Conservation (phyloP, 345 rosid genomes). For the Ailanthus altissimus region DNA sequence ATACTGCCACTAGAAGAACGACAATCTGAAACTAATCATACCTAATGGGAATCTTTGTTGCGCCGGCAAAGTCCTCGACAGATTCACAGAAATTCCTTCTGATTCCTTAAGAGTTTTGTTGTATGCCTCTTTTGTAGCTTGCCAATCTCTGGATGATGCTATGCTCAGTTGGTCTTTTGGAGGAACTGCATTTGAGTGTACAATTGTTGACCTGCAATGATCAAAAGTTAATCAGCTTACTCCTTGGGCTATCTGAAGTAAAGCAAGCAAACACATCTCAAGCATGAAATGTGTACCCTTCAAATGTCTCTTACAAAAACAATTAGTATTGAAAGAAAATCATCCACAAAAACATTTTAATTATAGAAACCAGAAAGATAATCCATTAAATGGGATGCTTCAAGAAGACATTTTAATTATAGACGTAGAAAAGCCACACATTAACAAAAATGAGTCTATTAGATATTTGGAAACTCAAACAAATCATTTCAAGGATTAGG, state of each 20-base stretch:
- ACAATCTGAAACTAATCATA: conserved; percentile 23
- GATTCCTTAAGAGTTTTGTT: conserved; percentile 40
- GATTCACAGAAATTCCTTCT: conserved; percentile 46
- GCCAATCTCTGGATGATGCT: conserved; percentile 36
- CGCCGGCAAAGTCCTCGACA: conserved; percentile 48
- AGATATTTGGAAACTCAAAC: not conserved
- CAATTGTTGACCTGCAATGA: conserved; percentile 77
- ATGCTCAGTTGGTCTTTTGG: conserved; percentile 48
- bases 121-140: conserved; percentile 37
- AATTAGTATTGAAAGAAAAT: not conserved
- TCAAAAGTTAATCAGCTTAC: not conserved
- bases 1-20: too few species aligned
- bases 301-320: not conserved
- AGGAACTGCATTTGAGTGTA: conserved; percentile 56
- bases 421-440: not conserved
- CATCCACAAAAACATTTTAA: not conserved
- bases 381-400: not conserved
- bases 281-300: not conserved
- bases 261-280: conserved; percentile 1
- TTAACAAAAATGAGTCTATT: not conserved
- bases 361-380: not conserved
- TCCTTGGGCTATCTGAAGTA: not conserved
- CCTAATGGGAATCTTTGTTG: conserved; percentile 65
- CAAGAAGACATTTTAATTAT: not conserved
- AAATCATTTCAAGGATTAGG: not conserved